Conservation (phyloP, 805 yeast genomes). For the Candida ascalaphidarum region DNA sequence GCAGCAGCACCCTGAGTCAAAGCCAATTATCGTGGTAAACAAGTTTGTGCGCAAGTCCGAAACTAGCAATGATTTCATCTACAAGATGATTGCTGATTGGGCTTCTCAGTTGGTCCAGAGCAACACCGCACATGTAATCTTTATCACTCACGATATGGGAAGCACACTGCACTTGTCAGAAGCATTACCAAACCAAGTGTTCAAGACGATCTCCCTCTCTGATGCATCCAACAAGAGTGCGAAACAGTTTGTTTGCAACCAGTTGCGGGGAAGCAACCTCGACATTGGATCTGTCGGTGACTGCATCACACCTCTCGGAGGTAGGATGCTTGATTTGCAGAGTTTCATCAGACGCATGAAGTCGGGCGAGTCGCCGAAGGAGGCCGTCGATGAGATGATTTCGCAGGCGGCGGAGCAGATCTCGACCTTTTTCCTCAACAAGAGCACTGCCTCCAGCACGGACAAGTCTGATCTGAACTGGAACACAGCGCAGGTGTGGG, state of each 20-base stretch:
- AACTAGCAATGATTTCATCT: slow-evolving; percentile 50
- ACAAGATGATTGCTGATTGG: slow-evolving; percentile 80
- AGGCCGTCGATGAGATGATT: slow-evolving; percentile 73
- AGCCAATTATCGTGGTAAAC: slow-evolving; percentile 81
- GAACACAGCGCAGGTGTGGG: slow-evolving; percentile 84
- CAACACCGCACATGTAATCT: slow-evolving; percentile 84
- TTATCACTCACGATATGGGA: slow-evolving; percentile 80
- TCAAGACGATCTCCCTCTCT: slow-evolving; percentile 62
- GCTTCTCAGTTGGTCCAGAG: slow-evolving; percentile 66
- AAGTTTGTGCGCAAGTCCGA: slow-evolving; percentile 53
- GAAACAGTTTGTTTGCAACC: slow-evolving; percentile 55
- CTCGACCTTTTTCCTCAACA: slow-evolving; percentile 60
- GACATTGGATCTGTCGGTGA: slow-evolving; percentile 37
- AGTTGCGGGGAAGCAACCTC: slow-evolving; percentile 24
- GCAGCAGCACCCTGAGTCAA: slow-evolving; percentile 75
- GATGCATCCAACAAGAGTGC: slow-evolving; percentile 78
- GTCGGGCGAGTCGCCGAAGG: slow-evolving; percentile 76
- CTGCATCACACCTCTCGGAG: slow-evolving; percentile 75
- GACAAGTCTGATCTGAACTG: slow-evolving; percentile 37
- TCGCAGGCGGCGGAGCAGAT: slow-evolving; percentile 82
- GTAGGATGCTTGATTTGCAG: slow-evolving; percentile 90
- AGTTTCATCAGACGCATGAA: slow-evolving; percentile 80
- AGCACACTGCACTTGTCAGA: slow-evolving; percentile 58
- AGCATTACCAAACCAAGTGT: slow-evolving; percentile 80
- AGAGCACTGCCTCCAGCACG: slow-evolving; percentile 1